Percentiles rank a stretch among this genome's conserved stretches.
These are phyloP conservation scores for Baudoinia panamericana DNA, from an alignment of 495 filamentous ascomycete species.

Conservation along the genomic window DNA sequence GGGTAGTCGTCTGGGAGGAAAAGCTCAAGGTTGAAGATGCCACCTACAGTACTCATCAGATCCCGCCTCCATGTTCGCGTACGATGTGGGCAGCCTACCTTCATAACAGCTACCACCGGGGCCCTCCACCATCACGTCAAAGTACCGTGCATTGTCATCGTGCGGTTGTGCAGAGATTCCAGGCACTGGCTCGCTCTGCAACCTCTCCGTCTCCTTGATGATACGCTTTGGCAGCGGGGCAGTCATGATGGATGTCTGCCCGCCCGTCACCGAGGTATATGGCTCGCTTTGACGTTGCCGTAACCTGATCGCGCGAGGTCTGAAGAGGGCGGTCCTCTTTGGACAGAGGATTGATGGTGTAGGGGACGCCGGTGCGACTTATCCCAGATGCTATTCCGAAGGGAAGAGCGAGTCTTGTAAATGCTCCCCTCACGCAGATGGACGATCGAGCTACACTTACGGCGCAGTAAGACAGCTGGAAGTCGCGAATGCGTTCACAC, in stretches of 20 bases:
- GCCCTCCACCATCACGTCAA: slow-evolving; percentile 94
- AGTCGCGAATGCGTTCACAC: too few species aligned
- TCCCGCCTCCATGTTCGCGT: background rate
- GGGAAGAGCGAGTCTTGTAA: too few species aligned
- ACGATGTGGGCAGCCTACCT: slow-evolving; percentile 36
- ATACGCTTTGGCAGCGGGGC: slow-evolving; percentile 84
- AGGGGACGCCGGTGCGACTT: too few species aligned
- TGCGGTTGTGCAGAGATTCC: slow-evolving; percentile 97
- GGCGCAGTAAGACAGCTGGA: too few species aligned
- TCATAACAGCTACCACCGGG: slow-evolving; percentile 89
- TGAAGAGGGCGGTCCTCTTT: too few species aligned
- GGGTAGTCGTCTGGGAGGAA: slow-evolving; percentile 99
- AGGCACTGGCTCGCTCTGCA: slow-evolving; percentile 91
- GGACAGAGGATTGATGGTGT: too few species aligned
- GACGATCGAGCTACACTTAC: too few species aligned
- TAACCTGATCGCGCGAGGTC: background rate
- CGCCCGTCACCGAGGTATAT: too few species aligned
- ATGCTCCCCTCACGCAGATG: too few species aligned
- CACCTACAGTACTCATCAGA: slow-evolving; percentile 40
- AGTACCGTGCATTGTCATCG: slow-evolving; percentile 95
- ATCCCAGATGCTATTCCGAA: too few species aligned
- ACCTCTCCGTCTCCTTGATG: slow-evolving; percentile 93
- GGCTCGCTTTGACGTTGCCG: background rate
- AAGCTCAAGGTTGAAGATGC: slow-evolving; percentile 91
- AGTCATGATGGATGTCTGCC: too few species aligned